Conservation (phyloP, 2,329 filamentous ascomycete species). For the Botrytis fragariae region DNA sequence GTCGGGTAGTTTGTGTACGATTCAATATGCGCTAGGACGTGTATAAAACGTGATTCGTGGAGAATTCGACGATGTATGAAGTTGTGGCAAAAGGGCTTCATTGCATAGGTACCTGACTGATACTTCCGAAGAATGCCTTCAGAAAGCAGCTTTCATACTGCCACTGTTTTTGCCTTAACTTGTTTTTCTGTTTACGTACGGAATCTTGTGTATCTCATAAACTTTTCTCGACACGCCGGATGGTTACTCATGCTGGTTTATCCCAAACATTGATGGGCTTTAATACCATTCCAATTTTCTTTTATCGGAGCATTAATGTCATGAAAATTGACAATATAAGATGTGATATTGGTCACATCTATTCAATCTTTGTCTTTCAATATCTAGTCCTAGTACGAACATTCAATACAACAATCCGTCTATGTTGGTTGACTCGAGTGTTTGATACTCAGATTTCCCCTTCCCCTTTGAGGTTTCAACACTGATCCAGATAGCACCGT, state of each 20-base stretch:
- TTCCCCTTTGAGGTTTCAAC: accelerated
- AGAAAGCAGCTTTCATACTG: background rate
- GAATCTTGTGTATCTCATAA: background rate
- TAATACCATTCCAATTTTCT: background rate
- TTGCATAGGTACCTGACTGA: background rate
- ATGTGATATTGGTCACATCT: background rate
- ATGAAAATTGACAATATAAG: background rate
- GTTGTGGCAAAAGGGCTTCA: background rate
- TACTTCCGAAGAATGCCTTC: background rate
- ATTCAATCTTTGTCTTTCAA: background rate
- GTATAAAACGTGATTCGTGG: background rate
- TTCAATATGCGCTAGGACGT: background rate
- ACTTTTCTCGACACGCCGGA: background rate
- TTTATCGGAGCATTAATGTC: background rate
- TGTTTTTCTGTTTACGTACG: background rate
- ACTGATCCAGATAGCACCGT: background rate
- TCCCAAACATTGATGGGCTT: background rate
- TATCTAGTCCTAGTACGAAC: background rate
- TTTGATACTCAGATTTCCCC: background rate
- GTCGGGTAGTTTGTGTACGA: background rate
- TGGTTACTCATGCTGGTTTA: background rate
- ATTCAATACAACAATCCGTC: background rate
- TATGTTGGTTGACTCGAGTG: background rate
- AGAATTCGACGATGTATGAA: background rate
- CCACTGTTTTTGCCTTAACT: background rate